Percentiles rank a stretch among this genome's conserved stretches.
Evolutionary conservation across 2,329 filamentous ascomycete species (phyloP).

Genomic region (Beauveria sp.): DNA sequence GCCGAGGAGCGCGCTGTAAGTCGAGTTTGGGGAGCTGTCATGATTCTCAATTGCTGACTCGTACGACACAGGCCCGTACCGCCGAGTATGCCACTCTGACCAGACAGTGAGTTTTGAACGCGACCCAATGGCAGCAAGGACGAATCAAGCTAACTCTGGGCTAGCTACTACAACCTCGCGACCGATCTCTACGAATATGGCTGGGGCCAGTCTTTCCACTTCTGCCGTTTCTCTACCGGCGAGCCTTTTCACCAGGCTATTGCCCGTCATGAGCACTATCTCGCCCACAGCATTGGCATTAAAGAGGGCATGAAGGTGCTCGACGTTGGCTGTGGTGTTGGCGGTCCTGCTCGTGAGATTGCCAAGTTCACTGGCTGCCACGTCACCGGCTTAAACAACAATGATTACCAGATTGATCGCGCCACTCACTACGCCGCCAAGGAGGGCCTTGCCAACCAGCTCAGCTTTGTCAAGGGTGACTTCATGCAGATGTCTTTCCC

Average conservation of each 20-base stretch:
- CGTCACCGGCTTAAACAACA: conserved; percentile 65
- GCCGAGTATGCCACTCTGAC: conserved; percentile 90
- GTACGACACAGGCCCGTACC: conserved; percentile 45
- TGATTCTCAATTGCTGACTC: conserved; percentile 32
- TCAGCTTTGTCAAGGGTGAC: conserved; percentile 86
- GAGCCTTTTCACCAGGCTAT: conserved; percentile 89
- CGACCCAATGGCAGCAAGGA: neutral
- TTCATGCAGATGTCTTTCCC: conserved; percentile 79
- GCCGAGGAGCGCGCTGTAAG: conserved; percentile 69
- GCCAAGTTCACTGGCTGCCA: conserved; percentile 90
- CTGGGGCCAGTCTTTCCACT: conserved; percentile 95
- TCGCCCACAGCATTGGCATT: conserved; percentile 82
- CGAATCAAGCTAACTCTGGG: conserved; percentile 10
- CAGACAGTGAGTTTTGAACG: conserved; percentile 60
- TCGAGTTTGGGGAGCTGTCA: conserved; percentile 2
- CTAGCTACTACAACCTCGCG: conserved; percentile 91
- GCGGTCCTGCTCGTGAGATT: conserved; percentile 90
- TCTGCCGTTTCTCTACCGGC: conserved; percentile 83
- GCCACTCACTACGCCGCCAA: conserved; percentile 78
- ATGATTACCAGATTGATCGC: conserved; percentile 87
- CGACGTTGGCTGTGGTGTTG: conserved; percentile 95
- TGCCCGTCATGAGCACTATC: conserved; percentile 94
- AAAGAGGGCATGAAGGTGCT: conserved; percentile 82
- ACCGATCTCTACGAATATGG: conserved; percentile 95
- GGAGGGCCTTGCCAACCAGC: conserved; percentile 71